Evolutionary conservation across 2,329 filamentous ascomycete species (phyloP).

Genomic region (Ceratocystis colombiana): DNA sequence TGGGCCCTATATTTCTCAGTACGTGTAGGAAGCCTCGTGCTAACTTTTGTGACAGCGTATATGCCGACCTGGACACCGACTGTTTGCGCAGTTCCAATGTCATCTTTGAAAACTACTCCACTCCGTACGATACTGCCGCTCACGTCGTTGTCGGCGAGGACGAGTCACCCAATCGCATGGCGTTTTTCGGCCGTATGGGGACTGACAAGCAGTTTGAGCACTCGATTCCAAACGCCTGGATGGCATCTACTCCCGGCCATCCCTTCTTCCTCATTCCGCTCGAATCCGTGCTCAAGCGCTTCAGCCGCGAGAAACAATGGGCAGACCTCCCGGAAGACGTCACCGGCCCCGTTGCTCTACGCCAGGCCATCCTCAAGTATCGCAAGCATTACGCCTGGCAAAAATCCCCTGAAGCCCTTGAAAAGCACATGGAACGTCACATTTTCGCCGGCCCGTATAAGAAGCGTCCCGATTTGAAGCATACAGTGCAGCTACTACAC

Average conservation of each 20-base stretch:
- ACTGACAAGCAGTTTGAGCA: slow-evolving; percentile 29
- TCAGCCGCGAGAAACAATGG: slow-evolving; percentile 10
- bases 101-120: slow-evolving; percentile 28
- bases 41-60: slow-evolving; percentile 27
- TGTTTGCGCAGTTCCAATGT: slow-evolving; percentile 30
- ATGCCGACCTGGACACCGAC: slow-evolving; percentile 32
- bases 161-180: slow-evolving; percentile 19
- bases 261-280: slow-evolving; percentile 32
- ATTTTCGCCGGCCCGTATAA: slow-evolving; percentile 17
- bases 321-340: slow-evolving; percentile 21
- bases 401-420: background rate
- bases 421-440: slow-evolving; percentile 18
- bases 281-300: slow-evolving; percentile 26
- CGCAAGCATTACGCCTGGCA: slow-evolving; percentile 16
- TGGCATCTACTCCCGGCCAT: slow-evolving; percentile 33
- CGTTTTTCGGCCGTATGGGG: slow-evolving; percentile 33
- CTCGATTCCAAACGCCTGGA: slow-evolving; percentile 35
- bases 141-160: slow-evolving; percentile 14
- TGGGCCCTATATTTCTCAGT: background rate
- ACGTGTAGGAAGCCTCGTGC: too few species aligned
- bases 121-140: slow-evolving; percentile 4
- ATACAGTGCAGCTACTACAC: slow-evolving; percentile 28
- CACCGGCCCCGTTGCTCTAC: slow-evolving; percentile 26
- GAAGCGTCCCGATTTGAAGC: background rate
- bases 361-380: slow-evolving; percentile 25